phyloP scores from a whole-genome alignment of 805 yeast genomes.

The Ogataea populi-albae region DNA sequence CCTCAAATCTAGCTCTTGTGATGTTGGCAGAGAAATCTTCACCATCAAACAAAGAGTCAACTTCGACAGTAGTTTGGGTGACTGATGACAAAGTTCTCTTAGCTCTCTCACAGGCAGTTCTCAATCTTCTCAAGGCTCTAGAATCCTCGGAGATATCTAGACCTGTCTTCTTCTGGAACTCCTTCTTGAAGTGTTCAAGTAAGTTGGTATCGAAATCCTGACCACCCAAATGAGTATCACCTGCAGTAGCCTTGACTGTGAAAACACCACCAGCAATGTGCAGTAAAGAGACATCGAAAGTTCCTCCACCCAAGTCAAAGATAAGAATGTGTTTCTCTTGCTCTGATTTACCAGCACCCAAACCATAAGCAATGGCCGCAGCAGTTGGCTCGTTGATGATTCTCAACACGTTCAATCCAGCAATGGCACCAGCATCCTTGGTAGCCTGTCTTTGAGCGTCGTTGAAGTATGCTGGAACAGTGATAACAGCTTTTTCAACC shows the following conservation, averaged over 20 bases:
- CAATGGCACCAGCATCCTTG: conserved; percentile 78
- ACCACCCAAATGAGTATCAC: conserved; percentile 99
- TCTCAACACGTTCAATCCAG: conserved; percentile 75
- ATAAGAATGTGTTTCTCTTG: conserved; percentile 86
- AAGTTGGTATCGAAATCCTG: conserved; percentile 98
- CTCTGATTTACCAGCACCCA: conserved; percentile 82
- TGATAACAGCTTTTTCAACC: conserved; percentile 72
- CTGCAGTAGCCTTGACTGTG: conserved; percentile 97
- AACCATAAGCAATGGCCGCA: conserved; percentile 98
- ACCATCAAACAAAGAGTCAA: conserved; percentile 93
- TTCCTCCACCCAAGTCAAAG: conserved; percentile 98
- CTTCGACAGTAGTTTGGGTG: conserved; percentile 94
- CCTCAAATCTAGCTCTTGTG: conserved; percentile 98
- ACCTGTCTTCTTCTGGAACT: conserved; percentile 90
- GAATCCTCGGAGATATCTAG: conserved; percentile 85
- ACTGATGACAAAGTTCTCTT: conserved; percentile 97
- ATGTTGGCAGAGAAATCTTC: conserved; percentile 90
- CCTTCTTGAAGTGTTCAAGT: conserved; percentile 87
- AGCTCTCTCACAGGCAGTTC: conserved; percentile 99
- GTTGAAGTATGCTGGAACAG: conserved; percentile 80
- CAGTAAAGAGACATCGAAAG: conserved; percentile 93
- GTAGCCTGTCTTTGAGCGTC: conserved; percentile 81
- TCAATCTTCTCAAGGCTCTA: conserved; percentile 95
- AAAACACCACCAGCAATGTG: conserved; percentile 95
- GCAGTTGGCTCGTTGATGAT: conserved; percentile 87